Conservation (phyloP, 805 yeast genomes). For the Teunomyces cretensis region DNA sequence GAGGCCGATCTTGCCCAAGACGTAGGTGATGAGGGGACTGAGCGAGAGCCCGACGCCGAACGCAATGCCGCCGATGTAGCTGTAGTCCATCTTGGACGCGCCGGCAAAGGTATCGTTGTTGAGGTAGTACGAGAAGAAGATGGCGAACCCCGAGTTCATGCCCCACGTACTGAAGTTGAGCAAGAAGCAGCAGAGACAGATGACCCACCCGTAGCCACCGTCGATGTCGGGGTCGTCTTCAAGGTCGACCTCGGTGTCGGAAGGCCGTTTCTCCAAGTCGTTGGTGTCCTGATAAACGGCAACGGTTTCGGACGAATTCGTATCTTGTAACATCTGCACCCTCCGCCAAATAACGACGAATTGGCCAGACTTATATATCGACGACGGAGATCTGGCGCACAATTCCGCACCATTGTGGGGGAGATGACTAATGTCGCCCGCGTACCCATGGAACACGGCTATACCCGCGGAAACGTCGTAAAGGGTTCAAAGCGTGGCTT, state of each 20-base stretch:
- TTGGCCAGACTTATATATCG: too few species aligned
- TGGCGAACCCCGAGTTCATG: constrained; percentile 25
- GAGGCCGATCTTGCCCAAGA: constrained; percentile 18
- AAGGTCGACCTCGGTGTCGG: too few species aligned
- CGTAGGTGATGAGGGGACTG: constrained; percentile 18
- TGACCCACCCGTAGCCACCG: constrained; percentile 26
- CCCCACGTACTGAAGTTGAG: constrained; percentile 26
- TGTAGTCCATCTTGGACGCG: constrained; percentile 23
- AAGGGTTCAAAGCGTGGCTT: too few species aligned
- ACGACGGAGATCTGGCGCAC: too few species aligned
- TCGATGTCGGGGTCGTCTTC: constrained; percentile 15
- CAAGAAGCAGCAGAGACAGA: constrained; percentile 19
- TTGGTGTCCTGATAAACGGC: too few species aligned
- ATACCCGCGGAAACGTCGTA: too few species aligned
- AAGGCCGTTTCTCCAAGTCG: background rate
- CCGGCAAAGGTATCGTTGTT: constrained; percentile 18
- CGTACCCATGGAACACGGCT: too few species aligned
- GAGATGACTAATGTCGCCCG: too few species aligned
- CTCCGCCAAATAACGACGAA: too few species aligned
- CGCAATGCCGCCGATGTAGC: constrained; percentile 23
- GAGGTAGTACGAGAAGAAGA: constrained; percentile 20
- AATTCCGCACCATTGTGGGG: too few species aligned
- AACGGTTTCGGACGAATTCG: too few species aligned
- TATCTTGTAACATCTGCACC: too few species aligned
- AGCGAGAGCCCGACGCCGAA: constrained; percentile 22